These are phyloP conservation scores for Pulveroboletus sp. DNA, from an alignment of 768 basidiomycete species.

Conservation along the genomic window DNA sequence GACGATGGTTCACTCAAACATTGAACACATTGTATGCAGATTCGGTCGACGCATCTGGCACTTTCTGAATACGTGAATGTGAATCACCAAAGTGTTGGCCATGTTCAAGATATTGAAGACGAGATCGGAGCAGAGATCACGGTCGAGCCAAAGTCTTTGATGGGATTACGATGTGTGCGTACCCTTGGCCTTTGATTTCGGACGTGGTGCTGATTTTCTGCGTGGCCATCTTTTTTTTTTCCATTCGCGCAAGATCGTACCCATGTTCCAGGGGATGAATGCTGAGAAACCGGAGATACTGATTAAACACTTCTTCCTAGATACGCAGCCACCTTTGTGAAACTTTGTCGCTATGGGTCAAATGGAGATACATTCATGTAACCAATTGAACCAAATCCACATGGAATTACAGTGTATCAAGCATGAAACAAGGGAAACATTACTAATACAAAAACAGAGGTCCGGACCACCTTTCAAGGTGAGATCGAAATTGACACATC, in stretches of 20 bases:
- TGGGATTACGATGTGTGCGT: not conserved
- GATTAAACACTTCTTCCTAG: not conserved
- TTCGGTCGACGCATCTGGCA: constrained; percentile 22
- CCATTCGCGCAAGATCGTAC: constrained; percentile 4
- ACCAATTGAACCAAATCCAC: no score
- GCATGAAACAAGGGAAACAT: no score
- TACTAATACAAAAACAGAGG: no score
- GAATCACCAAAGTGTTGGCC: not conserved
- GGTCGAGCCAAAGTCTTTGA: constrained; percentile 4
- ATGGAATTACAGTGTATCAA: no score
- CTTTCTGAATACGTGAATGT: constrained; percentile 4
- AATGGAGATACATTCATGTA: no score
- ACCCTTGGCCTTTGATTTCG: not conserved
- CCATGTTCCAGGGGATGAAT: not conserved
- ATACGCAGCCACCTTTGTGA: no score
- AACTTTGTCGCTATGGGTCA: no score
- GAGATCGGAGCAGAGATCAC: not conserved
- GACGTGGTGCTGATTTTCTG: not conserved
- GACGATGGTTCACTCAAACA: not conserved
- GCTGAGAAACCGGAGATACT: not conserved
- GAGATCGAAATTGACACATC: no score
- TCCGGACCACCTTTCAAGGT: no score
- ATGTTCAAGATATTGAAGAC: not conserved
- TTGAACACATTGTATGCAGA: constrained; percentile 10
- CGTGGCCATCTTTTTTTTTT: constrained; percentile 1